Base-by-base conservation (phyloP, 2,329 filamentous ascomycete species). In the Didymella exigua region DNA sequence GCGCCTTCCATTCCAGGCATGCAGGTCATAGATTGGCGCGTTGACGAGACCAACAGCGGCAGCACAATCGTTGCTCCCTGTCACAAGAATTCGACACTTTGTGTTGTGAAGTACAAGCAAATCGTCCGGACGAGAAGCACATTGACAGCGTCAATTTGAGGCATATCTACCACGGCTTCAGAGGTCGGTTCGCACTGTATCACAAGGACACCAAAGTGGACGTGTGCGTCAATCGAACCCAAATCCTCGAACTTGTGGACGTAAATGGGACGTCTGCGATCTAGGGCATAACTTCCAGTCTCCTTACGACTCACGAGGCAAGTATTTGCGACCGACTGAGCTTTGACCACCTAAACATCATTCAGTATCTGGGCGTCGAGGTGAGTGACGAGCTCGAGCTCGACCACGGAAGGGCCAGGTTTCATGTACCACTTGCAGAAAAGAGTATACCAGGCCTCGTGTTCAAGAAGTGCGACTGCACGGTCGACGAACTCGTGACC, bases 391-490 rank as follows among this genome's bases (percentile, higher is more conserved):
- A 33, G 11, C 37, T 42, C 7, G 31, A 11, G 11, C n/a, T 29
- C 10, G 37, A 29, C 14, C 31, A 27, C 8, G 14, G 21, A 27
- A n/a, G 23, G 8, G 19, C 10, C 16, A 21, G 19, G 8, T 5
- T 49, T 30, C 21, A 34, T 3, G 21, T 42, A 21, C 29, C 46
- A 5, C 37, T 49, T 4, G 11, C 29, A 16, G n/a, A 18, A 2
- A 36, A 26, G 21, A 49, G 49, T 21, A 38, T 57, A 5, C 8
- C 24, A 6, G 44, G 38, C 7, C 47, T 56, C 5, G 41, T 49
- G 0, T 56, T 56, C 30, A 33, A 44, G 9, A 42, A 31, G 10
- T 54, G 56, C 42, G 33, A 47, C 16, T 49, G 33, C 14, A 55
- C 36, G n/a, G 33, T 60, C 5, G 27, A 42, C 19, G 50, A 55